phyloP scores from a whole-genome alignment of 495 filamentous ascomycete genomes.

The Hyaloscypha hepaticicola region DNA sequence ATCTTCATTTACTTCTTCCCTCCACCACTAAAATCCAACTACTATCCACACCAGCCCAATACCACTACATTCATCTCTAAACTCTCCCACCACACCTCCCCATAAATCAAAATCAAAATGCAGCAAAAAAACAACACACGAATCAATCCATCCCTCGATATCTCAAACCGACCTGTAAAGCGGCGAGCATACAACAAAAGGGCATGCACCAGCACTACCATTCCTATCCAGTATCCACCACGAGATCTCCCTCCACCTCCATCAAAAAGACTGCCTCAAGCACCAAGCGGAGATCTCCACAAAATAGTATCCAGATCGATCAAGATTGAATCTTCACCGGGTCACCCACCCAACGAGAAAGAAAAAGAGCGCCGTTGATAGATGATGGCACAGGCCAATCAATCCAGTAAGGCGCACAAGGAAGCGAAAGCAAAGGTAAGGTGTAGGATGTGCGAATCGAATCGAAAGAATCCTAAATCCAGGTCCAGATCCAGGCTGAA shows the following conservation, averaged over 20 bases:
- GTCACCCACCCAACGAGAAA: not conserved
- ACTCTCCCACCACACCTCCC: too few relatives aligned
- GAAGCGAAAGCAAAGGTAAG: not conserved
- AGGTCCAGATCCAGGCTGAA: too few relatives aligned
- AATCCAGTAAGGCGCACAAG: not conserved
- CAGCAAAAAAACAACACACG: not conserved
- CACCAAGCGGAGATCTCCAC: slow-evolving; percentile 21
- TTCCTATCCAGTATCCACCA: not conserved
- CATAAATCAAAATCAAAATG: slow-evolving; percentile 8
- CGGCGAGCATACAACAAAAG: slow-evolving; percentile 30
- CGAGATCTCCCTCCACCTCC: slow-evolving; percentile 1
- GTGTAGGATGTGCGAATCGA: slow-evolving; percentile 31
- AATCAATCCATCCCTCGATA: slow-evolving; percentile 22
- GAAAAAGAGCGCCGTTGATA: not conserved
- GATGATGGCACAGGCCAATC: slow-evolving; percentile 10
- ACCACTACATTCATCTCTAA: too few relatives aligned
- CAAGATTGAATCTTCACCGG: not conserved
- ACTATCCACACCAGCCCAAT: too few relatives aligned
- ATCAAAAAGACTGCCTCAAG: slow-evolving; percentile 2
- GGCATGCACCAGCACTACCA: slow-evolving; percentile 1
- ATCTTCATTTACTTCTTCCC: too few relatives aligned
- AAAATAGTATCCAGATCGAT: slow-evolving; percentile 12
- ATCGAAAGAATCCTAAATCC: not conserved
- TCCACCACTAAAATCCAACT: too few relatives aligned
- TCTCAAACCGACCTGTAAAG: slow-evolving; percentile 26